Conservation (phyloP, 2,329 filamentous ascomycete species). For the Aureobasidium lini region DNA sequence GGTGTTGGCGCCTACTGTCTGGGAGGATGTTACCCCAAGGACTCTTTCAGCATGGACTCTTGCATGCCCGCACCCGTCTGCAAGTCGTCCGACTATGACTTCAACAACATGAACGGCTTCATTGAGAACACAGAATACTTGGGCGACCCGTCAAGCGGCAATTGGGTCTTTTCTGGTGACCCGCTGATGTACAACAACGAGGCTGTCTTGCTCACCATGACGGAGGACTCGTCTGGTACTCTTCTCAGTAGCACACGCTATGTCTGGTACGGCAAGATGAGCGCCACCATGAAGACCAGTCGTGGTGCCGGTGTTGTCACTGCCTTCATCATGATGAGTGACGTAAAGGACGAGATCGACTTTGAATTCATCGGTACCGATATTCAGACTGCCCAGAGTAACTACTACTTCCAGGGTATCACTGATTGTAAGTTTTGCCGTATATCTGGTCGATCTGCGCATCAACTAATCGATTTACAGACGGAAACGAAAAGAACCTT, state of each 20-base stretch:
- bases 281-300: slow-evolving; percentile 75
- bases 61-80: slow-evolving; percentile 83
- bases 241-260: slow-evolving; percentile 78
- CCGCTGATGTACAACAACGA: slow-evolving; percentile 60
- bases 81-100: slow-evolving; percentile 63
- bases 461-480: slow-evolving; percentile 37
- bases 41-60: slow-evolving; percentile 73
- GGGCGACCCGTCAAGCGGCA: slow-evolving; percentile 68
- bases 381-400: slow-evolving; percentile 72
- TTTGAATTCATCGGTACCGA: slow-evolving; percentile 89
- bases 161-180: slow-evolving; percentile 84
- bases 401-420: slow-evolving; percentile 95
- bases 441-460: neutral
- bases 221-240: slow-evolving; percentile 74
- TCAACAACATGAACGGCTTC: slow-evolving; percentile 64
- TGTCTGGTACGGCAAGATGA: slow-evolving; percentile 95
- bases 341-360: slow-evolving; percentile 97
- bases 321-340: slow-evolving; percentile 89
- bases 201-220: slow-evolving; percentile 76
- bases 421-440: slow-evolving; percentile 63
- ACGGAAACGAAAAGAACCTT: slow-evolving; percentile 68
- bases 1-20: slow-evolving; percentile 92
- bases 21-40: slow-evolving; percentile 84
- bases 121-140: slow-evolving; percentile 72
- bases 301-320: slow-evolving; percentile 87